Base-by-base conservation (phyloP, 257 asterid species). In the Solanum sejunctum region DNA sequence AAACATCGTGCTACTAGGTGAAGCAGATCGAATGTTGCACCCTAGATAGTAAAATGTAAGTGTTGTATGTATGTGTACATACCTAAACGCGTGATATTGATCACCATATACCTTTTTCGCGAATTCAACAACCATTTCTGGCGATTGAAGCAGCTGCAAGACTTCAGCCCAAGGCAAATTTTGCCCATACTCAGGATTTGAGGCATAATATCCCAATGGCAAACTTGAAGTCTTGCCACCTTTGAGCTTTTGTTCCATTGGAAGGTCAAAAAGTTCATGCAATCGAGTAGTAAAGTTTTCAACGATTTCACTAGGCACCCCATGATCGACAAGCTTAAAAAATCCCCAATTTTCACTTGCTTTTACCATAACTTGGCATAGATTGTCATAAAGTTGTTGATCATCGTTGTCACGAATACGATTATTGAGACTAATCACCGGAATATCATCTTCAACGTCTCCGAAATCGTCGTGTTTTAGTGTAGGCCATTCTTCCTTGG, bases 161-260 rank as follows among this genome's bases (percentile, higher is more conserved):
- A 83, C 85, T n/a, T 85, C 88, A 0, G 84, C 90, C 88, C 90
- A 88, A 60, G 90, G 87, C 84, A 88, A 85, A 10, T 88, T 88
- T 15, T 67, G 18, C 0, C 52, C 83, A 20, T 85, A 83, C 81
- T 85, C 88, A 45, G 84, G 49, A 56, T 88, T 85, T 0, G 85
- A 85, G 2, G 88, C 87, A 7, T 80, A 88, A 56, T 85, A 85
- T 1, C 85, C 88, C 58, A 85, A 79, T 4, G 90, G 88, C 71
- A 87, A 41, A 60, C 49, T 55, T 80, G 83, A 60, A 16, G 73
- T 79, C 47, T 83, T 83, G 0, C 81, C 85, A 55, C 88, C 90
- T 75, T 78, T 85, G 12, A 88, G 23, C 67, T 88, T 88, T 51
- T 83, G 84, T 41, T 85, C 87, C 88, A 83, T 85, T 6, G 83